Evolutionary conservation across 2,329 filamentous ascomycete genomes (phyloP).

Genomic region (Colletotrichum sp.): DNA sequence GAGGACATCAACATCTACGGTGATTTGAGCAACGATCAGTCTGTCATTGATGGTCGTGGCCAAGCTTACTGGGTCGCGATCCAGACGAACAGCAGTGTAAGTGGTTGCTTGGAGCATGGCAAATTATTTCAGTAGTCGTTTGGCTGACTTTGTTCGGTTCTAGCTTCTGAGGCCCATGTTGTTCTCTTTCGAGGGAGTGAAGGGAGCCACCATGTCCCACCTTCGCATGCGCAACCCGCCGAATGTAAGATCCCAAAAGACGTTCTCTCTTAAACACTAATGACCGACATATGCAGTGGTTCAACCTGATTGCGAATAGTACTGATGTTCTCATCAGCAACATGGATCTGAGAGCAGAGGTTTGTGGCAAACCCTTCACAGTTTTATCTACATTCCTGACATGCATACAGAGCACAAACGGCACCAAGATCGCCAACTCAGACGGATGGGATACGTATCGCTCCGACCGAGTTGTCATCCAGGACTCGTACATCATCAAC

Average conservation of each 20-base stretch:
- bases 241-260: slow-evolving; percentile 22
- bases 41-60: slow-evolving; percentile 64
- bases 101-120: neutral
- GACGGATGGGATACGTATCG: slow-evolving; percentile 57
- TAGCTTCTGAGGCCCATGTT: slow-evolving; percentile 9
- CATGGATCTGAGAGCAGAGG: slow-evolving; percentile 53
- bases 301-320: slow-evolving; percentile 69
- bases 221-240: slow-evolving; percentile 60
- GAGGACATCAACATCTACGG: slow-evolving; percentile 67
- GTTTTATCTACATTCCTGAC: neutral
- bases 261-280: too few species aligned
- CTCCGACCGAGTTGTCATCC: slow-evolving; percentile 67
- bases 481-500: slow-evolving; percentile 68
- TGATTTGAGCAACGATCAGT: slow-evolving; percentile 32
- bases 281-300: slow-evolving; percentile 28
- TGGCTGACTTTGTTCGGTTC: neutral
- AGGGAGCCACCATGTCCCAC: slow-evolving; percentile 14
- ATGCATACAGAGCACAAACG: slow-evolving; percentile 49
- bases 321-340: slow-evolving; percentile 67
- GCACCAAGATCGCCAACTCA: slow-evolving; percentile 71
- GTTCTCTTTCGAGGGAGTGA: slow-evolving; percentile 8
- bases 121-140: neutral
- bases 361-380: slow-evolving; percentile 27
- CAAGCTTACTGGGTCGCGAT: slow-evolving; percentile 42
- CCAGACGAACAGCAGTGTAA: slow-evolving; percentile 13